phyloP scores from a whole-genome alignment of 164 flowering plant genomes.

The Warburgia ugandensis region DNA sequence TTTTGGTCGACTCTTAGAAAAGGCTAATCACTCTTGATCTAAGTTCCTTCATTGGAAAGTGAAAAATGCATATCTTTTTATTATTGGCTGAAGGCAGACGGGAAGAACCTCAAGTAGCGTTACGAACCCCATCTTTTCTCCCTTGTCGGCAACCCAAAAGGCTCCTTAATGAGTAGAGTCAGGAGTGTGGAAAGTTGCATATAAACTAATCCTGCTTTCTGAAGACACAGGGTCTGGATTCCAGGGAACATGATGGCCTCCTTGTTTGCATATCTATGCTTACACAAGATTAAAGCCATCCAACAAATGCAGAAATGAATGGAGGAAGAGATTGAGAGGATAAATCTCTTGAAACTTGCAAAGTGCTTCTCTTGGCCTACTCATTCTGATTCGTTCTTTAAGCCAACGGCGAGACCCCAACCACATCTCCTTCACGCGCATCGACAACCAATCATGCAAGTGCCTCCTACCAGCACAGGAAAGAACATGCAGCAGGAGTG shows the following conservation, averaged over 20 bases:
- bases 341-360: slow-evolving; percentile 27
- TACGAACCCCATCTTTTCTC: background rate
- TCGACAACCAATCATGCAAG: background rate
- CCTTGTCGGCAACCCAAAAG: slow-evolving; percentile 13
- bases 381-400: too few relatives aligned
- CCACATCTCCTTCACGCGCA: background rate
- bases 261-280: slow-evolving; percentile 47
- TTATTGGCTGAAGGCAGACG: slow-evolving; percentile 1
- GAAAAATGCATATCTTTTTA: slow-evolving; percentile 1
- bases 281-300: slow-evolving; percentile 24
- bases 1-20: slow-evolving; percentile 5
- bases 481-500: background rate
- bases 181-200: slow-evolving; percentile 25
- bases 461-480: background rate
- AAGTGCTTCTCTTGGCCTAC: slow-evolving; percentile 1
- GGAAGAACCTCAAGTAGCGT: background rate
- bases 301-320: slow-evolving; percentile 3
- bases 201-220: slow-evolving; percentile 26
- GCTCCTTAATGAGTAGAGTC: slow-evolving; percentile 18
- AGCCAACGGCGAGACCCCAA: too few relatives aligned
- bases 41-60: slow-evolving; percentile 6
- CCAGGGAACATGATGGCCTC: slow-evolving; percentile 67
- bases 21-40: slow-evolving; percentile 8
- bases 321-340: slow-evolving; percentile 1
- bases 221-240: slow-evolving; percentile 35